Conservation (phyloP, 2,329 filamentous ascomycete species). For the Neopestalotiopsis clavispora region DNA sequence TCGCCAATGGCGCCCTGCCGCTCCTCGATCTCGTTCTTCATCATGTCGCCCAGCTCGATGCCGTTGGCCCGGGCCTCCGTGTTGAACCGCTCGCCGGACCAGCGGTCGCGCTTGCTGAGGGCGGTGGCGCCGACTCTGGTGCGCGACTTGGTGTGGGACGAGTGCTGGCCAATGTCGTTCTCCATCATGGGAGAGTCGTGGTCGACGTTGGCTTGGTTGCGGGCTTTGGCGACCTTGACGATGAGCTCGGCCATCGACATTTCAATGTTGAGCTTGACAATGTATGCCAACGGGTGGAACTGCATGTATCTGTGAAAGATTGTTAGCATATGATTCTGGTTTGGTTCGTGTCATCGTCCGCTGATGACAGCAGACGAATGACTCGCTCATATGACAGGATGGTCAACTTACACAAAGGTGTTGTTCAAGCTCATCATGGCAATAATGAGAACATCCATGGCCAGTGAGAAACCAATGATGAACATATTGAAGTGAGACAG, state of each 20-base stretch:
- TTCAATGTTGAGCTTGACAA: slow-evolving; percentile 60
- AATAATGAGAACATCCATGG: slow-evolving; percentile 47
- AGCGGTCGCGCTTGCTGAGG: slow-evolving; percentile 1
- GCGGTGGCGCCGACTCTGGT: slow-evolving; percentile 5
- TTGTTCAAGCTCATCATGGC: slow-evolving; percentile 49
- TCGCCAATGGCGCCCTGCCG: not conserved
- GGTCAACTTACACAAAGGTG: slow-evolving; percentile 40
- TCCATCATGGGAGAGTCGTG: not conserved
- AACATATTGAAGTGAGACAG: slow-evolving; percentile 40
- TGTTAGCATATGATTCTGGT: not conserved
- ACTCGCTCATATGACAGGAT: not conserved
- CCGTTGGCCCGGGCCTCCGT: not conserved
- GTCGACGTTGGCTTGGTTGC: slow-evolving; percentile 13
- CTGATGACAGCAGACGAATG: not conserved
- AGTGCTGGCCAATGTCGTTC: slow-evolving; percentile 1
- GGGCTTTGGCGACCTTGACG: slow-evolving; percentile 25
- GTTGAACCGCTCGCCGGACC: slow-evolving; percentile 1
- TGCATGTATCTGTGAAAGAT: slow-evolving; percentile 44
- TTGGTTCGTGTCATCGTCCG: not conserved
- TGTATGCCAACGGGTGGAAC: slow-evolving; percentile 56
- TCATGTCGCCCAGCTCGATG: slow-evolving; percentile 9
- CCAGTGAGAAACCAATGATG: slow-evolving; percentile 48
- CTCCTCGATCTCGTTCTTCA: not conserved
- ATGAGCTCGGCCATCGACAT: slow-evolving; percentile 59
- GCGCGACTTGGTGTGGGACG: not conserved